Base-by-base conservation (phyloP, 1,284 basidiomycete genomes). In the Heterobasidion occidentale region DNA sequence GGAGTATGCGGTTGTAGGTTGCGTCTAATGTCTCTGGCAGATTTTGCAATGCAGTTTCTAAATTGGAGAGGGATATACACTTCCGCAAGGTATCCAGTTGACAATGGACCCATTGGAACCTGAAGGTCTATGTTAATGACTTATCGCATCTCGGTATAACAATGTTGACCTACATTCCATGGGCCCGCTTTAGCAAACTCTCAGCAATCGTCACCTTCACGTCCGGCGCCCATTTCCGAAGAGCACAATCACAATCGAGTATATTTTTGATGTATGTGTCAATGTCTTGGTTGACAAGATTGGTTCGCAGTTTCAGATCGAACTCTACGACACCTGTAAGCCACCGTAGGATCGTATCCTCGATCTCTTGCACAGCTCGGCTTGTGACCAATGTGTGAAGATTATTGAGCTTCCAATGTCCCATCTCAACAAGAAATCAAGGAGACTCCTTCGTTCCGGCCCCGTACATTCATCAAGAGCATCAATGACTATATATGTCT, bases 1-100 rank as follows among this genome's bases (percentile, higher is more conserved):
- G 42, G 27, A 56, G 47, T 9, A 47, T 42, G 19, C 57, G 50
- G 8, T 53, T 46, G 36, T 58, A 58, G 9, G 57, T 58, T 44
- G 33, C 56, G n/a, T 53, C 47, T 3, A 58, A 44, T 0, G 56
- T 51, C 27, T 55, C 36, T 1, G 56, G 56, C 8, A 58, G 42
- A 27, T 12, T 7, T 0, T 53, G n/a, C 2, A 56, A 46, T 35
- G 33, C 52, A 1, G 9, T 38, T 4, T 7, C 7, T 12, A 56
- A 42, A 15, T 33, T 33, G 9, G 20, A 14, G 14, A 14, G 27
- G 2, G 56, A 44, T 8, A 12, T 27, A 27, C 19, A 53, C 3
- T 52, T 27, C 15, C 51, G 51, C 19, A 56, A 51, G 11, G 36
- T 53, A 19, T 56, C 46, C 4, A 56, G 51, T 17, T 49, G 51